Percentiles rank a stretch among this genome's conserved stretches.
These are phyloP conservation scores for Carex sylvatica DNA, from an alignment of 202 grass and related monocot genomes.

Conservation along the genomic window DNA sequence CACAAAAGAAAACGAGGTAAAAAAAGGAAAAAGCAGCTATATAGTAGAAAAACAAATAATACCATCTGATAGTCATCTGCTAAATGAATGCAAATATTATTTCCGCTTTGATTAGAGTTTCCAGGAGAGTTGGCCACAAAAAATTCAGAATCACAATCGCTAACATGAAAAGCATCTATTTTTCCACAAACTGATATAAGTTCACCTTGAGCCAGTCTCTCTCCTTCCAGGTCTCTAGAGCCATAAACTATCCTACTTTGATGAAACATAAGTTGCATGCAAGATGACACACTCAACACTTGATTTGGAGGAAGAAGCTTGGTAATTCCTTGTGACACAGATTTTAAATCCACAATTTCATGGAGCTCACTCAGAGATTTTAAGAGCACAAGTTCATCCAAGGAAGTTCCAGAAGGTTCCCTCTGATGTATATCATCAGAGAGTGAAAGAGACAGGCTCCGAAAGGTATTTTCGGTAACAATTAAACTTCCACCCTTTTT, in stretches of 20 bases:
- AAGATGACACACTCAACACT: conserved; percentile 67
- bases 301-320: conserved; percentile 37
- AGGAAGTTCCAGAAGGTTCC: conserved; percentile 10
- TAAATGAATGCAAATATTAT: conserved; percentile 67
- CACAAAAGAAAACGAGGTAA: conserved; percentile 21
- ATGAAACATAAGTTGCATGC: conserved; percentile 49
- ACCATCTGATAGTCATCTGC: conserved; percentile 63
- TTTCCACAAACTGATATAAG: conserved; percentile 69
- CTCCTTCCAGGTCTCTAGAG: conserved; percentile 35
- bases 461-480: conserved; percentile 43
- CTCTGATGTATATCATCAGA: conserved; percentile 33
- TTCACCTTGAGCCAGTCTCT: conserved; percentile 47
- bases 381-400: conserved; percentile 40
- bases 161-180: conserved; percentile 58
- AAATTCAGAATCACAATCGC: conserved; percentile 36
- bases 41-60: conserved; percentile 30
- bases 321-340: conserved; percentile 29
- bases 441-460: conserved; percentile 53
- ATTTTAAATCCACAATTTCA: conserved; percentile 46
- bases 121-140: neutral
- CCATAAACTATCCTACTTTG: conserved; percentile 32
- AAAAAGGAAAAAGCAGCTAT: conserved; percentile 23
- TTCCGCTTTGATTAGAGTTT: conserved; percentile 30
- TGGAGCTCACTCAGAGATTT: conserved; percentile 41
- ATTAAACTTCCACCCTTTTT: conserved; percentile 41